Evolutionary conservation across 2,329 filamentous ascomycete genomes (phyloP), one percentile per base, ranked within the genome.

Genomic region (Trichoderma sp.): DNA sequence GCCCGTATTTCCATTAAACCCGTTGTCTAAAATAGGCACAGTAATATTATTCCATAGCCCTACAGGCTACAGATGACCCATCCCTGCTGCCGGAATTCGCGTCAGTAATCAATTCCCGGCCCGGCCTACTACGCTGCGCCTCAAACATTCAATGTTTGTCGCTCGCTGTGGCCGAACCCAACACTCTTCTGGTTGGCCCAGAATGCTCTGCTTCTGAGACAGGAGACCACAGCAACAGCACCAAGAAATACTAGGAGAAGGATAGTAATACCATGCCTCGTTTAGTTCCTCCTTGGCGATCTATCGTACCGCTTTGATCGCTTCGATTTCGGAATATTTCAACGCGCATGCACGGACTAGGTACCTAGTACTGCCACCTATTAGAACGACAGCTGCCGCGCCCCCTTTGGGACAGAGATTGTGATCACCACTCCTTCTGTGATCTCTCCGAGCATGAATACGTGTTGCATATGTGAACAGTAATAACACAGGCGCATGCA

Each of bases 121-220:
- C 30, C 52, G 52, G 37, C 26, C 28, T 58, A 52, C 28, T 58
- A 52, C 63, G 46, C 63, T 52, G 63, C 63, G 63, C 63, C 63
- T 58, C 63, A 58, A 49, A 56, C 63, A 65, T 65, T n/a, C 13
- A 30, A 30, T 26, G 28, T 30, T 30, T 30, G 59, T 52, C 49
- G 24, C 58, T 51, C 49, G 34, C 52, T 2, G 52, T 28, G 28
- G 16, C 30, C 16, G 10, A 13, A 24, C 11, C 55, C 18, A 24
- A 37, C 11, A 26, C 21, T 24, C 32, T 16, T 49, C 56, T 49
- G 63, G 21, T 58, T 66, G 63, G 63, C n/a, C 52, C 37, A 56
- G 51, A 66, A 37, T 37, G 52, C 49, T 37, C 63, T 52, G 26
- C 28, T 58, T 66, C 34, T 43, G 63, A 66, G 52, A 66, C 63